Evolutionary conservation across 2,329 filamentous ascomycete species (phyloP).

Genomic region (Exophiala spinifera): DNA sequence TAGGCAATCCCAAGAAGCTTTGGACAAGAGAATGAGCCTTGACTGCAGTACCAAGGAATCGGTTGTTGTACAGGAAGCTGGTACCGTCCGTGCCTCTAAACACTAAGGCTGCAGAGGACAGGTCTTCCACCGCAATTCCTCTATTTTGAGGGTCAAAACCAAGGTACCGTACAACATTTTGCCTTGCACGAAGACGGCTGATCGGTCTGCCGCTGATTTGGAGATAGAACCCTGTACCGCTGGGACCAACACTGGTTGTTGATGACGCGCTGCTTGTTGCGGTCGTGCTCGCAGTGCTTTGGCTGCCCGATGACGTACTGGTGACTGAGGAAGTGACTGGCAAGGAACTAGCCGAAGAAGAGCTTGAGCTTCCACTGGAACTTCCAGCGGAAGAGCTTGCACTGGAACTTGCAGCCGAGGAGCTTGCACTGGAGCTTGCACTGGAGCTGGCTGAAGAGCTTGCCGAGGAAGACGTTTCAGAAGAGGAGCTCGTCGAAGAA

Average conservation of each 20-base stretch:
- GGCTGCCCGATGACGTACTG: neutral
- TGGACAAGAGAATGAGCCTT: neutral
- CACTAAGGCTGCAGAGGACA: conserved; percentile 7
- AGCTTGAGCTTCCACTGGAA: too few relatives aligned
- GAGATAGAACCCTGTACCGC: conserved; percentile 5
- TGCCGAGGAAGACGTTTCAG: too few relatives aligned
- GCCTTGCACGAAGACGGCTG: neutral
- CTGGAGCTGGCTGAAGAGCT: too few relatives aligned
- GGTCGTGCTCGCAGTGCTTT: neutral
- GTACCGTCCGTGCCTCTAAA: conserved; percentile 8
- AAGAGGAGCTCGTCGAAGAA: too few relatives aligned
- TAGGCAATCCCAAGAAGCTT: conserved; percentile 2
- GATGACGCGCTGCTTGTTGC: neutral
- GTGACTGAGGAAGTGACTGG: neutral
- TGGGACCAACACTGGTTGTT: neutral
- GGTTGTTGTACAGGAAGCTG: conserved; percentile 4
- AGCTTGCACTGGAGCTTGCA: too few relatives aligned
- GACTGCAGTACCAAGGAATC: conserved; percentile 5
- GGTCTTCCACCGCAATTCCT: neutral
- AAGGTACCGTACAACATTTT: neutral
- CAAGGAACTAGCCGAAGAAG: too few relatives aligned
- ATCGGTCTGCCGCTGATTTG: conserved; percentile 1
- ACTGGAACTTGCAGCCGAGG: too few relatives aligned
- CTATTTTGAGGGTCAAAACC: conserved; percentile 1
- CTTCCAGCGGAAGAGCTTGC: too few relatives aligned